These are phyloP conservation scores for Amesomyces nigricolor DNA, from an alignment of 2,329 filamentous ascomycete genomes.

Conservation along the genomic window DNA sequence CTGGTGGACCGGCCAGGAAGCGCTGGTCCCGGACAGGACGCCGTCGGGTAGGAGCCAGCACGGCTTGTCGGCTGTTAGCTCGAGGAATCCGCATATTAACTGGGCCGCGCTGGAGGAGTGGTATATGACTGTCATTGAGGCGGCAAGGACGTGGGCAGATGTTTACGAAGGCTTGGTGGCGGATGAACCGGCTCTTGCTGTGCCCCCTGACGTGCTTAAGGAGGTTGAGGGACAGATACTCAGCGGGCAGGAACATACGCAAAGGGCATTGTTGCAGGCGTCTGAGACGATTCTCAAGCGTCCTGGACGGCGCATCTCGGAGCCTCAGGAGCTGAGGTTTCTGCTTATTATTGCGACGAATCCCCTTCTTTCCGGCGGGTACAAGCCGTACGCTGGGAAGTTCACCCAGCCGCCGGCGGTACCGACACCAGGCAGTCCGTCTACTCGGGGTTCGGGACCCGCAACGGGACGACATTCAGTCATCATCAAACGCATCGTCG, in stretches of 20 bases:
- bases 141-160: constrained; percentile 61
- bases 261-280: constrained; percentile 67
- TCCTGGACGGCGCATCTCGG: constrained; percentile 62
- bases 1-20: constrained; percentile 67
- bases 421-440: constrained; percentile 15
- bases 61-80: constrained; percentile 42
- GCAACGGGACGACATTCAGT: constrained; percentile 67
- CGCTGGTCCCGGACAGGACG: constrained; percentile 31
- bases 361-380: constrained; percentile 58
- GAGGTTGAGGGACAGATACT: constrained; percentile 44
- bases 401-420: constrained; percentile 31
- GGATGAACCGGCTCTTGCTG: constrained; percentile 29
- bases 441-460: constrained; percentile 35
- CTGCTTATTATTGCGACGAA: constrained; percentile 74
- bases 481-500: constrained; percentile 78
- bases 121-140: constrained; percentile 65
- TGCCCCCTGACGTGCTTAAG: constrained; percentile 35
- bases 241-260: constrained; percentile 61
- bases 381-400: constrained; percentile 37
- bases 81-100: constrained; percentile 64
- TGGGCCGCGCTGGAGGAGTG: constrained; percentile 68
- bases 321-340: constrained; percentile 68
- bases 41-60: constrained; percentile 33
- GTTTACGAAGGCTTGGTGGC: constrained; percentile 50
- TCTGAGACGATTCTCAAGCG: constrained; percentile 75